phyloP scores from a whole-genome alignment of 768 basidiomycete genomes.

The Cystofilobasidium ferigula region DNA sequence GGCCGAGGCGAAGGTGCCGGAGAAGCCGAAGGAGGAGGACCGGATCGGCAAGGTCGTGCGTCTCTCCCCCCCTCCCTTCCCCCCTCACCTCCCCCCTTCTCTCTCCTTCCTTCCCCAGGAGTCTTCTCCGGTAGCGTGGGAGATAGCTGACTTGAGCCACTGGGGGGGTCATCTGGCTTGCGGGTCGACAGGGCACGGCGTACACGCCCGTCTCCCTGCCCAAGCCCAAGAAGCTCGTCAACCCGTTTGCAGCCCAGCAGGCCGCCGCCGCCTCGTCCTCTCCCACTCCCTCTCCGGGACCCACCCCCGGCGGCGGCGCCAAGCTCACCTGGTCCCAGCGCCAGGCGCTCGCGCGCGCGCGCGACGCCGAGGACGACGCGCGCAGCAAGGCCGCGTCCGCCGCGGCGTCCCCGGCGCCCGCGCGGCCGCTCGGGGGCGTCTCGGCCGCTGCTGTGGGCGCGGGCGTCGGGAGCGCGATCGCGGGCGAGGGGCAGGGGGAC shows the following conservation, averaged over 20 bases:
- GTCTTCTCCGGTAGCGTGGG: no score
- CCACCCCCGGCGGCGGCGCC: slow-evolving; percentile 43
- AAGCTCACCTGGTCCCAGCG: slow-evolving; percentile 91
- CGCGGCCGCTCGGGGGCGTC: slow-evolving; percentile 43
- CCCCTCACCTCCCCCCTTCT: background rate
- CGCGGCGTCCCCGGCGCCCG: slow-evolving; percentile 41
- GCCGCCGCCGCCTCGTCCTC: slow-evolving; percentile 22
- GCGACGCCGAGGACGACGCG: slow-evolving; percentile 64
- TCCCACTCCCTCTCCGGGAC: slow-evolving; percentile 28
- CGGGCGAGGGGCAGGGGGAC: slow-evolving; percentile 7
- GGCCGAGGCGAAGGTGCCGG: slow-evolving; percentile 1
- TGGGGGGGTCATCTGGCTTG: no score
- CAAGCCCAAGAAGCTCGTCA: slow-evolving; percentile 75
- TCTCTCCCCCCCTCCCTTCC: background rate
- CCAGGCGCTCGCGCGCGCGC: slow-evolving; percentile 80
- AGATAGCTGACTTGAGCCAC: no score
- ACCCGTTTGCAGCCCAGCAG: slow-evolving; percentile 42
- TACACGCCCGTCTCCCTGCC: slow-evolving; percentile 79
- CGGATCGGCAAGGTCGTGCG: slow-evolving; percentile 63
- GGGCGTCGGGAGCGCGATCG: slow-evolving; percentile 26
- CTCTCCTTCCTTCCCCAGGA: no score
- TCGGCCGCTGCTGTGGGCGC: slow-evolving; percentile 29
- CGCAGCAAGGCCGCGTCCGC: slow-evolving; percentile 44
- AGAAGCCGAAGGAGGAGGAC: slow-evolving; percentile 47
- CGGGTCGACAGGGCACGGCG: slow-evolving; percentile 64